A percentile compares a stretch with the other conserved stretches of the same genome.
phyloP scores from a whole-genome alignment of 768 basidiomycete species.

The Pleurotus pulmonarius region DNA sequence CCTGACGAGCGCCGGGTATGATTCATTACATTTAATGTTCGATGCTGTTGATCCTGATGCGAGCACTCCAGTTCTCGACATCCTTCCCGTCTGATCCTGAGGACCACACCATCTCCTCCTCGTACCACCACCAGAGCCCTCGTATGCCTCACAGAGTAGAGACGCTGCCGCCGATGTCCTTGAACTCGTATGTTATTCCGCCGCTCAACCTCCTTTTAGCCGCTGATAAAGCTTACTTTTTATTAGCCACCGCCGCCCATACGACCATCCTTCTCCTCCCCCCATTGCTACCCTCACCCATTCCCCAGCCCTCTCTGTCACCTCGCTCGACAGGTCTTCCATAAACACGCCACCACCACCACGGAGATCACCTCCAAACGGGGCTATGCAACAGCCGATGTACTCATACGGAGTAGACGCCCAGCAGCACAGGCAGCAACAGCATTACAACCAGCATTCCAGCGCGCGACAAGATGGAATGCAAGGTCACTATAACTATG shows the following conservation, averaged over 20 bases:
- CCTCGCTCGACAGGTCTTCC: slow-evolving; percentile 57
- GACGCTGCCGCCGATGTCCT: slow-evolving; percentile 21
- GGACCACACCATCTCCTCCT: slow-evolving; percentile 13
- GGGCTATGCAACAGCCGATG: slow-evolving; percentile 24
- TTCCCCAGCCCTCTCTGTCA: slow-evolving; percentile 59
- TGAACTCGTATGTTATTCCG: slow-evolving; percentile 25
- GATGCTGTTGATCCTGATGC: slow-evolving; percentile 26
- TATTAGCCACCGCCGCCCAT: slow-evolving; percentile 31
- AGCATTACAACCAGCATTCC: slow-evolving; percentile 11
- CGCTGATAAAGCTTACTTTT: slow-evolving; percentile 19
- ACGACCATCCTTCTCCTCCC: slow-evolving; percentile 38
- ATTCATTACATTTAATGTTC: slow-evolving; percentile 24
- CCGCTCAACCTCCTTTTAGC: slow-evolving; percentile 12
- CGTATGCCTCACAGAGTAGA: slow-evolving; percentile 55
- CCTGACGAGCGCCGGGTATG: slow-evolving; percentile 28
- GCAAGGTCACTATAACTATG: not conserved
- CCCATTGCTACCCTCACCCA: slow-evolving; percentile 49
- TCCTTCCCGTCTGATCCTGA: slow-evolving; percentile 35
- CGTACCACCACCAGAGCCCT: slow-evolving; percentile 12
- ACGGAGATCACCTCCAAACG: slow-evolving; percentile 35
- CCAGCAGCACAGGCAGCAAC: slow-evolving; percentile 27
- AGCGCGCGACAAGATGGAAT: not conserved
- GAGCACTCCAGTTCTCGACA: slow-evolving; percentile 35
- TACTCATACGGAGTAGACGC: slow-evolving; percentile 26
- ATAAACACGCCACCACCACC: slow-evolving; percentile 59